Evolutionary conservation across 2,329 filamentous ascomycete species (phyloP), one percentile per base, ranked within the genome.

Genomic region (Beauveria australis): DNA sequence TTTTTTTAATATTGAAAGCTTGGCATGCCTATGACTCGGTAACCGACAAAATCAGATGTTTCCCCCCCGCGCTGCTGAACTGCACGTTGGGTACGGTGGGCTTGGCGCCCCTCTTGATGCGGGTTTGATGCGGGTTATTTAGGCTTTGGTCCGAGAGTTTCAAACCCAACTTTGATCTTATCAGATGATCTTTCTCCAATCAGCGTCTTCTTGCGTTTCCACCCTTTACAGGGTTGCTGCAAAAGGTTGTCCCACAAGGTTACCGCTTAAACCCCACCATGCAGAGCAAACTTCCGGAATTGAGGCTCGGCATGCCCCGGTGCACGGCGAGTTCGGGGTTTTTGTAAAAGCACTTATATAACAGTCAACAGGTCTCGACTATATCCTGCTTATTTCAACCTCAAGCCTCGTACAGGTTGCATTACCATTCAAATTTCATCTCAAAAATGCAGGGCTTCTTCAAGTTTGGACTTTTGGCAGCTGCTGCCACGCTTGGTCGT

Each of bases 121-220:
- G 52, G 52, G n/a, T 12, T 41, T 30, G 16, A 12, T 5, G 52
- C 43, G 52, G 52, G n/a, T 12, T 41, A 18, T 9, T n/a, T 12
- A 19, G 37, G 51, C 33, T 28, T 28, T 53, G 51, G 19, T 28
- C 28, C 28, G 18, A 19, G 18, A 33, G 48, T 5, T 9, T 19
- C n/a, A 28, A 43, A 6, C 37, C n/a, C 28, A 3, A n/a, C 5
- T 12, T 10, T 43, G 52, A 54, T 54, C 53, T 54, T 54, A 54
- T 54, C 53, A 54, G 53, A 54, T 54, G 24, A 54, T 54, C 53
- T 54, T 41, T 30, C 40, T 44, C 53, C 53, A 54, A 54, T 54
- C 53, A 44, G 53, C 10, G n/a, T 7, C 7, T 19, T 16, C 6
- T 19, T 5, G 14, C 24, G 14, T 18, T 22, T 16, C 33, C 33